Percentiles rank a stretch among this genome's conserved stretches.
phyloP scores from a whole-genome alignment of 73 alveolate genomes.

The Paramecium primaurelia region DNA sequence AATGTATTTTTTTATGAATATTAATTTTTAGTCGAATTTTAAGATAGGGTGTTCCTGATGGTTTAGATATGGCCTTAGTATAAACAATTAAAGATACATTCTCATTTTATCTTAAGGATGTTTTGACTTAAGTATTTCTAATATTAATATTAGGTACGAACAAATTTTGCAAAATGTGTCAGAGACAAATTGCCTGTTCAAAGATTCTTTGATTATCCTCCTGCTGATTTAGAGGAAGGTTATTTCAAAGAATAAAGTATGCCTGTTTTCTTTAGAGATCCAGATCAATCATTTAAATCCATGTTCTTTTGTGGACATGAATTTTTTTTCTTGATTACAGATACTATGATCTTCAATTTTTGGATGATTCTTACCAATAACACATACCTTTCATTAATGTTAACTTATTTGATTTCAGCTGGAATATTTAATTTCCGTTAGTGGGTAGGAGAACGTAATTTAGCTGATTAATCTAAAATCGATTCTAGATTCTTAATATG shows the following conservation, averaged over 20 bases:
- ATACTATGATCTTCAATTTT: conserved; percentile 66
- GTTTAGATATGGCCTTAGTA: conserved; percentile 60
- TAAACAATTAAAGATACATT: conserved; percentile 65
- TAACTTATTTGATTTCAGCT: conserved; percentile 64
- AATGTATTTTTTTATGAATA: background rate
- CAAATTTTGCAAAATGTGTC: conserved; percentile 59
- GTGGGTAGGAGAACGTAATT: conserved; percentile 40
- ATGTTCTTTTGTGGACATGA: conserved; percentile 84
- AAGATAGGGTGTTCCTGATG: conserved; percentile 58
- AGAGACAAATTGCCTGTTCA: conserved; percentile 67
- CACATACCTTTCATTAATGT: conserved; percentile 66
- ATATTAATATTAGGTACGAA: conserved; percentile 52
- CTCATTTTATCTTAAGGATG: conserved; percentile 66
- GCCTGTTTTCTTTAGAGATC: conserved; percentile 80
- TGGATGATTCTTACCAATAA: conserved; percentile 54
- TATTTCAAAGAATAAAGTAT: conserved; percentile 58
- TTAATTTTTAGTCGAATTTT: background rate
- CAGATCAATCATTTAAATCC: conserved; percentile 71
- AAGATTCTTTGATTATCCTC: conserved; percentile 84
- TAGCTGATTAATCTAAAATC: conserved; percentile 34
- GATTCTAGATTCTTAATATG: conserved; percentile 24
- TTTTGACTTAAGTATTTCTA: conserved; percentile 37
- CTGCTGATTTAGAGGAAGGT: conserved; percentile 61
- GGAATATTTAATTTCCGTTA: conserved; percentile 14
- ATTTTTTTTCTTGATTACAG: conserved; percentile 68